Evolutionary conservation across 1,284 basidiomycete genomes (phyloP), one percentile per base, ranked within the genome.

Genomic region (Ganoderma lucidum): DNA sequence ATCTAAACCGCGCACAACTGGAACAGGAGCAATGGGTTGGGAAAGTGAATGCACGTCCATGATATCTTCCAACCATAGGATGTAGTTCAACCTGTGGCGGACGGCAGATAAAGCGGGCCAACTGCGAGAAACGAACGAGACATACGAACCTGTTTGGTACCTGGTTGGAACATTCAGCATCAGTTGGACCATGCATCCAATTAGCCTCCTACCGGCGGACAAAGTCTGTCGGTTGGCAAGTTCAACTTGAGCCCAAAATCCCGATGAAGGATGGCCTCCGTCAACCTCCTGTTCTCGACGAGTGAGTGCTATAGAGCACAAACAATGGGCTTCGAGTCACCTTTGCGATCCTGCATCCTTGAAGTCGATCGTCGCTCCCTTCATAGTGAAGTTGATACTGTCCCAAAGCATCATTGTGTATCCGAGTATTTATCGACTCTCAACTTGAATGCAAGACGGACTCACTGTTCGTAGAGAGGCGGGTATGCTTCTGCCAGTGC

Each of bases 141-240:
- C 39, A 17, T 15, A 60, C 71, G 19, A 55, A 90, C 91, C 91
- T 86, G 71, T 93, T 93, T 0, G 92, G 92, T 10, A 92, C 85
- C 90, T 91, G 53, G 1, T 53, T n/a, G 6, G 42, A 35, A 64
- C n/a, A 14, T 67, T 42, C 53, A 64, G 23, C 64, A 14, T 19
- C 6, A 5, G 35, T 19, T 6, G 44, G 32, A 37, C 10, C 32
- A 42, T 32, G 10, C 4, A 12, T 10, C n/a, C 6, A 19, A 51
- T 53, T 32, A 28, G 15, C 58, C 35, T 45, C 45, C 76, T 75
- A 97, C 95, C 0, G 96, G 93, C 28, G 96, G 96, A 80, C 96
- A 97, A 3, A 98, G 81, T 64, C 96, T 83, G 78, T 95, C 87
- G 0, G 84, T 78, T 0, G 93, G 90, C 9, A 97, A 78, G 4